Evolutionary conservation across 1,284 basidiomycete genomes (phyloP).

Genomic region (Moesziomyces antarcticus): DNA sequence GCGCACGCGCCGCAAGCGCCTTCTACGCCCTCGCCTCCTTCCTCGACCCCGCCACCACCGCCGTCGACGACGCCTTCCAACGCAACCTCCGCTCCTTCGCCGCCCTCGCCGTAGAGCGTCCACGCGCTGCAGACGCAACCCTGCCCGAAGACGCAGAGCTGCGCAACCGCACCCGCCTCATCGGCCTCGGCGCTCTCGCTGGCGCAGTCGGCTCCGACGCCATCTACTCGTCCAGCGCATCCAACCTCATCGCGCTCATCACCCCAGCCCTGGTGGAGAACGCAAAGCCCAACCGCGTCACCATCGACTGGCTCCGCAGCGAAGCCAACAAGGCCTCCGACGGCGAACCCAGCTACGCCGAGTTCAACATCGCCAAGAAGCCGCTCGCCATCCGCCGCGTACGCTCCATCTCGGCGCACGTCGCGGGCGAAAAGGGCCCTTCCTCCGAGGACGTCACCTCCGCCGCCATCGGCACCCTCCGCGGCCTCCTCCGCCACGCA

Average conservation of each 20-base stretch:
- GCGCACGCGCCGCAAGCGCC: conserved; percentile 82
- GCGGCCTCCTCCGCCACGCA: conserved; percentile 79
- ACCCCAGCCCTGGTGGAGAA: conserved; percentile 80
- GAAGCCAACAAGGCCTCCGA: conserved; percentile 77
- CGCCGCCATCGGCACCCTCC: conserved; percentile 79
- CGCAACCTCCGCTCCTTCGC: conserved; percentile 78
- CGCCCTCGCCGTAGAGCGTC: conserved; percentile 69
- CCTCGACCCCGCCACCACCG: conserved; percentile 75
- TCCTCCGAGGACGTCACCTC: conserved; percentile 78
- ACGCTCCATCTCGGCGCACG: conserved; percentile 84
- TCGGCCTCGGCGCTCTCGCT: conserved; percentile 85
- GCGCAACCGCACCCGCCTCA: conserved; percentile 77
- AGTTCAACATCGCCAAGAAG: conserved; percentile 78
- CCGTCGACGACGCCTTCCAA: conserved; percentile 76
- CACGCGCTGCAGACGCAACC: conserved; percentile 17
- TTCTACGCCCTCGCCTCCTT: conserved; percentile 94
- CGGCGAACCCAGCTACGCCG: conserved; percentile 74
- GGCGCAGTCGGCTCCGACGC: conserved; percentile 86
- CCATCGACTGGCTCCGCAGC: conserved; percentile 75
- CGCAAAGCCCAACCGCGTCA: conserved; percentile 73
- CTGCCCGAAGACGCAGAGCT: conserved; percentile 42
- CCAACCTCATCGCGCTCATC: conserved; percentile 78
- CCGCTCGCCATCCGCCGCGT: conserved; percentile 82
- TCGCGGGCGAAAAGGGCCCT: conserved; percentile 88
- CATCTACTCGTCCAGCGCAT: conserved; percentile 82